Evolutionary conservation across 2,329 filamentous ascomycete species (phyloP).

Genomic region (Alternaria sp.): DNA sequence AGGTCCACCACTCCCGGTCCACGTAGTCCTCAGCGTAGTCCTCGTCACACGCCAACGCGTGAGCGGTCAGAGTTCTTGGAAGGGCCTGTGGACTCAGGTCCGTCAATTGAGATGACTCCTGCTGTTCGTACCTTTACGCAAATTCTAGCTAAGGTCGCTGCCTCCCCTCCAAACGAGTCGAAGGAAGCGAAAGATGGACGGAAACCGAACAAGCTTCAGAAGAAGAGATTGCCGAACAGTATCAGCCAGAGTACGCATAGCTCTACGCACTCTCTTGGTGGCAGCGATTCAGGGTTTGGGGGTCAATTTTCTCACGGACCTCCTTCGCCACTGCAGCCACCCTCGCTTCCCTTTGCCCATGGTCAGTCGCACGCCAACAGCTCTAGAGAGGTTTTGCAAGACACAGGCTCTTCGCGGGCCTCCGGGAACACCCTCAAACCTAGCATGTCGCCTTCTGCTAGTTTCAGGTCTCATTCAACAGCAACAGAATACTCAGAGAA

Average conservation of each 20-base stretch:
- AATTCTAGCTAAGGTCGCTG: constrained; percentile 41
- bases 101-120: constrained; percentile 29
- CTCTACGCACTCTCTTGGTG: constrained; percentile 78
- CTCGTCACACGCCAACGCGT: constrained; percentile 36
- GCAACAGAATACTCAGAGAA: constrained; percentile 81
- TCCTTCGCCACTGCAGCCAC: constrained; percentile 43
- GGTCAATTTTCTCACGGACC: constrained; percentile 18
- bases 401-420: constrained; percentile 53
- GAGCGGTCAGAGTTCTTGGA: constrained; percentile 45
- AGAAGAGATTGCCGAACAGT: constrained; percentile 76
- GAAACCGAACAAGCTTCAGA: constrained; percentile 88
- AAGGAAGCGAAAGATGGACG: constrained; percentile 53
- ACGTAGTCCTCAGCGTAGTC: constrained; percentile 22
- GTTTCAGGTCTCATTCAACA: constrained; percentile 73
- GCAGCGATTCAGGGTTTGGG: constrained; percentile 28
- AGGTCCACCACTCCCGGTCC: constrained; percentile 16
- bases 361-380: constrained; percentile 34
- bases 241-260: constrained; percentile 88
- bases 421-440: constrained; percentile 65
- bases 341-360: constrained; percentile 36
- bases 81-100: constrained; percentile 37
- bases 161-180: constrained; percentile 67
- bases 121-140: constrained; percentile 47
- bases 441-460: constrained; percentile 76
- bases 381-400: constrained; percentile 37